phyloP scores from a whole-genome alignment of 306 rosid species.

The Rubus parviflorus region DNA sequence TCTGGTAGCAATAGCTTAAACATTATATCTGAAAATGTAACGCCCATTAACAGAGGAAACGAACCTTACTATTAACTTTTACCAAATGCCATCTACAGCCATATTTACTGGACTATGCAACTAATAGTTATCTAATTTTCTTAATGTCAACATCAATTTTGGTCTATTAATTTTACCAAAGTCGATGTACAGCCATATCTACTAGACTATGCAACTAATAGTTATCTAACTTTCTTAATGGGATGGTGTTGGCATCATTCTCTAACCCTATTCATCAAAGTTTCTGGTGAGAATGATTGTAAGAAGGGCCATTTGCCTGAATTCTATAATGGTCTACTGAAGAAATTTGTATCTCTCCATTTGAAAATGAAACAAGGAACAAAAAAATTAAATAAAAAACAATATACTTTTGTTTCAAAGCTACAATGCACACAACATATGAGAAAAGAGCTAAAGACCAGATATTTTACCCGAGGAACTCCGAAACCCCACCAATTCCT shows the following conservation, averaged over 20 bases:
- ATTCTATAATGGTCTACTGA: background rate
- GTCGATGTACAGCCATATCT: background rate
- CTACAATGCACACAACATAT: conserved; percentile 12
- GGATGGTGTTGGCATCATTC: background rate
- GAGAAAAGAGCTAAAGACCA: conserved; percentile 10
- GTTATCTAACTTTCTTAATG: background rate
- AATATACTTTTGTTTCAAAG: conserved; percentile 2
- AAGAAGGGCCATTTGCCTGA: background rate
- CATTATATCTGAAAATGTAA: background rate
- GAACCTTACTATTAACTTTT: background rate
- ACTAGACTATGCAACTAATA: background rate
- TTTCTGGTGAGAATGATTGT: background rate
- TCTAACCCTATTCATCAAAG: background rate
- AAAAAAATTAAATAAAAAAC: background rate
- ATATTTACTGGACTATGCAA: background rate
- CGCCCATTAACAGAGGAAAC: background rate
- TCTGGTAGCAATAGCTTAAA: background rate
- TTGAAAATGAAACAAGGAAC: conserved; percentile 6
- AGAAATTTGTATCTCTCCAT: background rate
- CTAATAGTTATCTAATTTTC: background rate
- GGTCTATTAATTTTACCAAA: background rate
- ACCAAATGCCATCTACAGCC: background rate
- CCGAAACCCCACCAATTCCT: conserved; percentile 87
- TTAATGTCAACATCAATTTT: too few species aligned
- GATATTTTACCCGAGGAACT: conserved; percentile 79